Percentiles rank a stretch among this genome's conserved stretches.
Conservation (phyloP, 2,329 filamentous ascomycete species). For the Hypoxylon sp. region DNA sequence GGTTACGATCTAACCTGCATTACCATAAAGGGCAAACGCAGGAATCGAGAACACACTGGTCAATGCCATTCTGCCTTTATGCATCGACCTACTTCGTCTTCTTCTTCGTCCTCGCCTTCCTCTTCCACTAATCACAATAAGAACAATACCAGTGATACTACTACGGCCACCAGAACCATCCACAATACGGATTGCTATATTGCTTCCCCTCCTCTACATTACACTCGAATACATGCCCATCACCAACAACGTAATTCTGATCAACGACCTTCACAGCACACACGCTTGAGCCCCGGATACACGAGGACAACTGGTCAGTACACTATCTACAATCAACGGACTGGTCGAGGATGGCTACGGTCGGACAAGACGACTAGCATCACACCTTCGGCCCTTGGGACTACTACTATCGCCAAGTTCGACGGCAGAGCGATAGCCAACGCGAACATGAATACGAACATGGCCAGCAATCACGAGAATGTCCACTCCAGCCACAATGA, state of each 20-base stretch:
- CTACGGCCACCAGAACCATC: not conserved
- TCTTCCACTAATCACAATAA: not conserved
- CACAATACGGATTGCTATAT: not conserved
- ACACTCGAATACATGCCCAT: not conserved
- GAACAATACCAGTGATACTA: not conserved
- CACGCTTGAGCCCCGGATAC: slow-evolving; percentile 9
- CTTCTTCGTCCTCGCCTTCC: not conserved
- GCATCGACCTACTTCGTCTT: not conserved
- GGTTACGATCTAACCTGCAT: slow-evolving; percentile 3
- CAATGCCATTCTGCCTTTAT: not conserved
- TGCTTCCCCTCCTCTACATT: not conserved
- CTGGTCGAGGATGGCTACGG: slow-evolving; percentile 9
- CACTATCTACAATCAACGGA: slow-evolving; percentile 1
- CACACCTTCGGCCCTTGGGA: not conserved
- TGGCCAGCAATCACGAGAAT: not conserved
- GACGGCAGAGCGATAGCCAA: not conserved
- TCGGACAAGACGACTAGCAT: not conserved
- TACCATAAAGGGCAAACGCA: not conserved
- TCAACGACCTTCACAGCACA: not conserved
- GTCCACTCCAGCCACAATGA: not conserved
- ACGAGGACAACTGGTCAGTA: not conserved
- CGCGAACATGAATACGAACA: not conserved
- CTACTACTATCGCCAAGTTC: not conserved
- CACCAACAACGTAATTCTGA: not conserved
- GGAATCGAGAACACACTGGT: not conserved